Percentiles rank a stretch among this genome's conserved stretches.
phyloP scores from a whole-genome alignment of 441 rosid genomes.

The Syzygium malaccense region DNA sequence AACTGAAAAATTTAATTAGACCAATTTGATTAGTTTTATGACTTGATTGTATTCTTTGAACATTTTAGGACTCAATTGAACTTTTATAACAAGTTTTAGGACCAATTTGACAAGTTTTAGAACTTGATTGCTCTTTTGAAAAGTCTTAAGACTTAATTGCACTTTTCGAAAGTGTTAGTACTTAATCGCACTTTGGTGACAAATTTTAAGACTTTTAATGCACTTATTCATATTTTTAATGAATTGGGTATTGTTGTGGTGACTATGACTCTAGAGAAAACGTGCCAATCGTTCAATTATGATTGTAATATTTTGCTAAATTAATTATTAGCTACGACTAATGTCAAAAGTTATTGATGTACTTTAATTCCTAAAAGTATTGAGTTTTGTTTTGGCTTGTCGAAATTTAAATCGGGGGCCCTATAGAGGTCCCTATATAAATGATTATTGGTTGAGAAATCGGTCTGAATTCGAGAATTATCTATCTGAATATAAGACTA shows the following conservation, averaged over 20 bases:
- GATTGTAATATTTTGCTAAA: background rate
- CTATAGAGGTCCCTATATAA: rapidly evolving
- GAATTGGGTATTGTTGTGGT: background rate
- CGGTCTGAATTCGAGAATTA: background rate
- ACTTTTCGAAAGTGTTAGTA: too few relatives aligned
- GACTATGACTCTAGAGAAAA: background rate
- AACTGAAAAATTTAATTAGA: too few relatives aligned
- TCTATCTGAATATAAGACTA: background rate
- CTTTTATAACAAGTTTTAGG: too few relatives aligned
- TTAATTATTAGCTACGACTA: background rate
- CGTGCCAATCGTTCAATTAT: background rate
- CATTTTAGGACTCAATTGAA: too few relatives aligned
- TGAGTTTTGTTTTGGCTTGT: background rate
- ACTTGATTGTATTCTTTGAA: too few relatives aligned
- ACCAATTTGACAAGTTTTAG: too few relatives aligned
- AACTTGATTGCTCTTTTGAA: too few relatives aligned
- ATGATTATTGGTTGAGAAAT: background rate
- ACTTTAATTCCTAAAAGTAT: background rate
- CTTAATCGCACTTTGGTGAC: too few relatives aligned
- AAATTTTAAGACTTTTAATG: too few relatives aligned
- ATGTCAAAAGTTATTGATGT: background rate
- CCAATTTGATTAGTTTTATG: too few relatives aligned
- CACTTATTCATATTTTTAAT: background rate
- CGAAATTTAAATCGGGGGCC: background rate
- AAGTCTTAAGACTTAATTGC: too few relatives aligned